phyloP scores from a whole-genome alignment of 306 rosid species.

The Prunus mongolica region DNA sequence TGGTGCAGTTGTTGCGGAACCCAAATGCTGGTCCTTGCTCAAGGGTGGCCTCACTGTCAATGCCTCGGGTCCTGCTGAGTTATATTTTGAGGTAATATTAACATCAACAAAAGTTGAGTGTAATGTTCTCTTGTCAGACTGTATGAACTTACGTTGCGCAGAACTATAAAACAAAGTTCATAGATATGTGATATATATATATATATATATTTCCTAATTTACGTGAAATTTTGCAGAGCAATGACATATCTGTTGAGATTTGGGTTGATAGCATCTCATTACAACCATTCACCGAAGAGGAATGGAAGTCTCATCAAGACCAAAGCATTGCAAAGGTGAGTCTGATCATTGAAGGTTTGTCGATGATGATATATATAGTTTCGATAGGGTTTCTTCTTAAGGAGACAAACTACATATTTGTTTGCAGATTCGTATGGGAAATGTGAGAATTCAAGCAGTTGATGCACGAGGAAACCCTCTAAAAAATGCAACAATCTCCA shows the following conservation, averaged over 20 bases:
- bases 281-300: conserved; percentile 55
- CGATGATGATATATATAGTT: background rate
- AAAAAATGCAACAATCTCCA: conserved; percentile 40
- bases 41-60: conserved; percentile 66
- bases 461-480: conserved; percentile 51
- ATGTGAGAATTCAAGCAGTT: conserved; percentile 41
- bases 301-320: conserved; percentile 63
- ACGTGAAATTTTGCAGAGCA: conserved; percentile 36
- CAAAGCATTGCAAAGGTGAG: conserved; percentile 51
- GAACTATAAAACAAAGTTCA: no score
- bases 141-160: no score
- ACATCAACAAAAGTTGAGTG: no score
- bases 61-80: conserved; percentile 45
- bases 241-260: conserved; percentile 40
- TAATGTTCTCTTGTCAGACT: no score
- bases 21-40: conserved; percentile 79
- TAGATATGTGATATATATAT: background rate
- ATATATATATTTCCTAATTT: no score
- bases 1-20: conserved; percentile 45
- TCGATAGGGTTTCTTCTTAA: background rate
- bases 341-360: background rate
- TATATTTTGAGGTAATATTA: conserved; percentile 58
- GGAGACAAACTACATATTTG: background rate
- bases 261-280: conserved; percentile 67
- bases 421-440: conserved; percentile 52